phyloP scores from a whole-genome alignment of 2,329 filamentous ascomycete genomes.

The Byssothecium circinans region DNA sequence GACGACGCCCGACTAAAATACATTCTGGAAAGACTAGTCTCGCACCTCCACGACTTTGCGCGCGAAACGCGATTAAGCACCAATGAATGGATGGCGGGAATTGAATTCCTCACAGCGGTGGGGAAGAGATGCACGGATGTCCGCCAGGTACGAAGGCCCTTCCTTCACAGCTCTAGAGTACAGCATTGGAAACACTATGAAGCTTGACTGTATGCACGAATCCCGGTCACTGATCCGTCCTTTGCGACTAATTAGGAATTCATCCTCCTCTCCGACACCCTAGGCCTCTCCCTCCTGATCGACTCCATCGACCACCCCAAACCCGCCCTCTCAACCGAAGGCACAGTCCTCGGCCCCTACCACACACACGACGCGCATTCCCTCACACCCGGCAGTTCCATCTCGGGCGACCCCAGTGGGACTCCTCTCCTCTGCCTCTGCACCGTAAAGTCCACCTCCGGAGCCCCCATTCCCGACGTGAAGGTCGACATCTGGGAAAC shows the following conservation, averaged over 20 bases:
- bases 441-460: constrained; percentile 66
- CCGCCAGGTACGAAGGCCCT: constrained; percentile 58
- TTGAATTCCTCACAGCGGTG: constrained; percentile 70
- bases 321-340: constrained; percentile 66
- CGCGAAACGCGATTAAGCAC: constrained; percentile 76
- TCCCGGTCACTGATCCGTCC: no score
- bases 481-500: constrained; percentile 87
- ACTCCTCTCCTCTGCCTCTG: constrained; percentile 74
- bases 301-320: constrained; percentile 85
- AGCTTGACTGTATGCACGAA: no score
- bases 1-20: constrained; percentile 68
- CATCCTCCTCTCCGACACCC: constrained; percentile 78
- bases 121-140: constrained; percentile 75
- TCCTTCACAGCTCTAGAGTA: no score
- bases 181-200: no score
- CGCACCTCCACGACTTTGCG: constrained; percentile 80
- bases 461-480: constrained; percentile 64
- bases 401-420: constrained; percentile 70
- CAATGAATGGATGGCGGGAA: constrained; percentile 74
- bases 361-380: constrained; percentile 75
- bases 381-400: constrained; percentile 59
- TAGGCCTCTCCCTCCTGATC: constrained; percentile 77
- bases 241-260: constrained; percentile 67
- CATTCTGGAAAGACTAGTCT: constrained; percentile 71
- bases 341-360: constrained; percentile 80